Conservation (phyloP, 495 filamentous ascomycete species). For the Penicillium diatomitis region DNA sequence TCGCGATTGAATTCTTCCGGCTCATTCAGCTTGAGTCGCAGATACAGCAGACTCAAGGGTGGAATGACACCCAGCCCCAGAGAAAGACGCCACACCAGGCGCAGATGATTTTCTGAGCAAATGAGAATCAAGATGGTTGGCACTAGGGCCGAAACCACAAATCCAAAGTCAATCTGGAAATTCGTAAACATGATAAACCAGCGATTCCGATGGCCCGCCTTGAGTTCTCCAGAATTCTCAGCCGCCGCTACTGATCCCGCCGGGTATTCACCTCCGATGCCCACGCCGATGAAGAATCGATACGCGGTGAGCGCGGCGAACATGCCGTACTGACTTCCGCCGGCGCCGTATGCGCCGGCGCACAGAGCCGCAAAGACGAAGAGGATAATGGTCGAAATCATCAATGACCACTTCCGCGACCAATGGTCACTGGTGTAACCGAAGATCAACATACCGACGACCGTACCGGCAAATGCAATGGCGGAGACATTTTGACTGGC, state of each 20-base stretch:
- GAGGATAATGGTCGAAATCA: conserved; percentile 72
- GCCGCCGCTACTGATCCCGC: conserved; percentile 78
- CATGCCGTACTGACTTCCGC: conserved; percentile 54
- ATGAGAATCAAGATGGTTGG: conserved; percentile 65
- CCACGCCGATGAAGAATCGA: conserved; percentile 68
- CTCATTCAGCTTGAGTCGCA: conserved; percentile 70
- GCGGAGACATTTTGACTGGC: conserved; percentile 62
- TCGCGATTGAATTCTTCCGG: conserved; percentile 69
- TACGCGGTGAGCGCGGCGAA: conserved; percentile 78
- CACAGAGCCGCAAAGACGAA: conserved; percentile 76
- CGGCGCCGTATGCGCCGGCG: conserved; percentile 63
- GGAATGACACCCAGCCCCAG: conserved; percentile 75
- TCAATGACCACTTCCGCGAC: conserved; percentile 72
- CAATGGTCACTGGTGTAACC: conserved; percentile 76
- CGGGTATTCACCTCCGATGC: conserved; percentile 73
- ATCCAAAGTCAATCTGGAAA: conserved; percentile 74
- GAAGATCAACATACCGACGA: conserved; percentile 75
- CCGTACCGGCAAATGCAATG: conserved; percentile 84
- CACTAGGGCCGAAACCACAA: conserved; percentile 65
- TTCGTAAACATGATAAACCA: conserved; percentile 96
- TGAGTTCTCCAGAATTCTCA: conserved; percentile 76
- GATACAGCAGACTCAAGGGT: conserved; percentile 61
- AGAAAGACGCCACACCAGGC: conserved; percentile 65
- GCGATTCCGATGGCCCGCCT: conserved; percentile 66
- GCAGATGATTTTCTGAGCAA: conserved; percentile 56